Base-by-base conservation (phyloP, 495 filamentous ascomycete genomes). In the Podospora appendiculata region DNA sequence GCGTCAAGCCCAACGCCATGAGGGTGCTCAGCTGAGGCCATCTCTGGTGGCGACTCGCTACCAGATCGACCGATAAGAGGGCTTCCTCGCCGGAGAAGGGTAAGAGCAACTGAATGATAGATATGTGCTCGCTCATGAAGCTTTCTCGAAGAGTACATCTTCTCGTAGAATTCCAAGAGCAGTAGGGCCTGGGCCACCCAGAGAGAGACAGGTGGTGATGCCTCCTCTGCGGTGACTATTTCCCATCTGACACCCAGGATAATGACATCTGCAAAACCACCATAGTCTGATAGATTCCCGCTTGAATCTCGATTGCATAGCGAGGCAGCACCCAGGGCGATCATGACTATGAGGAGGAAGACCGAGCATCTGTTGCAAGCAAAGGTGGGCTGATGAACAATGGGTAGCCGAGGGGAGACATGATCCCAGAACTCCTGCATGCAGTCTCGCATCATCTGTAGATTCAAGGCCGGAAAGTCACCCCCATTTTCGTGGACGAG, bases 41-140 rank as follows among this genome's bases (percentile, higher is more conserved):
- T 81, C 45, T 83, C 88, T 9, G 89, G 88, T 3, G 92, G 90
- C 1, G 89, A 91, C 59, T 97, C 93, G 41, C 87, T 78, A 0
- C 89, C 86, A n/a, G 88, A 88, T 38, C 86, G 80, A 17, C 89
- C 92, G 55, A 96, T 93, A 12, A 98, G 73, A 12, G 92, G 95
- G 65, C 86, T 93, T 6, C 93, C 93, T 48, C 93, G 80, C 18
- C 93, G 84, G 80, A 98, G 92, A 25, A 97, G 74, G 1, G 89
- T 96, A 33, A 98, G 75, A 0, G 92, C 94, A 3, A 91, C 92
- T n/a, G 88, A 88, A 60, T 98, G 93, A 57, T 96, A 93, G 39
- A 96, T 95, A 57, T 97, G 93, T 0, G 90, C 91, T 53, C 93
- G 83, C 68, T 98, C 93, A 66, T 98, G 93, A 18, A 97, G 76